Evolutionary conservation across 768 basidiomycete genomes (phyloP).

Genomic region (Amanita jacksonii): DNA sequence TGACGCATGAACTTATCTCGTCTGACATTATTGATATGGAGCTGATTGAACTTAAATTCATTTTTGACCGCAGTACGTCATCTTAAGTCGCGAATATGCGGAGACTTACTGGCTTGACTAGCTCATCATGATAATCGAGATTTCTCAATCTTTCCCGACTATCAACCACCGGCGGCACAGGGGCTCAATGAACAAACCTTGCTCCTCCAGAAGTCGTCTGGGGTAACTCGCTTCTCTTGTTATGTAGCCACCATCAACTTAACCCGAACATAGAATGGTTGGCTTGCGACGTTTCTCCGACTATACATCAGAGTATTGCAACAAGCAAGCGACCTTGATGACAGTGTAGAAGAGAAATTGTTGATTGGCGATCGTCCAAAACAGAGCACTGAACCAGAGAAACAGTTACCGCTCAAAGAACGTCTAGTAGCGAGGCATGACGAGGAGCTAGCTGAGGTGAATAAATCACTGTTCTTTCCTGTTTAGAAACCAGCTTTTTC

Average conservation of each 20-base stretch:
- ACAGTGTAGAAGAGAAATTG: constrained; percentile 72
- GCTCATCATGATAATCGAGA: constrained; percentile 85
- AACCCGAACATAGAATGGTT: constrained; percentile 41
- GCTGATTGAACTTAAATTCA: constrained; percentile 74
- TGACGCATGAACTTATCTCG: constrained; percentile 62
- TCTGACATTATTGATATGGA: constrained; percentile 75
- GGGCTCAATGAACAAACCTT: constrained; percentile 60
- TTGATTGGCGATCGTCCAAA: constrained; percentile 76
- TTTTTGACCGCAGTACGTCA: constrained; percentile 61
- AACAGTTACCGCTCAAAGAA: constrained; percentile 43
- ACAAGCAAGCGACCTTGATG: constrained; percentile 72
- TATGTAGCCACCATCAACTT: not conserved
- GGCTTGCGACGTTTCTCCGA: constrained; percentile 65
- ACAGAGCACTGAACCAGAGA: constrained; percentile 40
- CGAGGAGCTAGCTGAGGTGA: constrained; percentile 47
- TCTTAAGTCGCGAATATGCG: constrained; percentile 3
- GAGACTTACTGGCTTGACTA: constrained; percentile 20
- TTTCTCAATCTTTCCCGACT: constrained; percentile 66
- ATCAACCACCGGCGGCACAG: constrained; percentile 50
- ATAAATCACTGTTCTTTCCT: constrained; percentile 9
- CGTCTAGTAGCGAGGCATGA: constrained; percentile 42
- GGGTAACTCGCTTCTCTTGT: constrained; percentile 33
- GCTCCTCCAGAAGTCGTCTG: constrained; percentile 52
- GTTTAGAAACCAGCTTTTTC: not conserved
- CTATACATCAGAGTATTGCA: constrained; percentile 72